These are phyloP conservation scores for Tilletia indica DNA, from an alignment of 1,284 basidiomycete species.

Conservation along the genomic window DNA sequence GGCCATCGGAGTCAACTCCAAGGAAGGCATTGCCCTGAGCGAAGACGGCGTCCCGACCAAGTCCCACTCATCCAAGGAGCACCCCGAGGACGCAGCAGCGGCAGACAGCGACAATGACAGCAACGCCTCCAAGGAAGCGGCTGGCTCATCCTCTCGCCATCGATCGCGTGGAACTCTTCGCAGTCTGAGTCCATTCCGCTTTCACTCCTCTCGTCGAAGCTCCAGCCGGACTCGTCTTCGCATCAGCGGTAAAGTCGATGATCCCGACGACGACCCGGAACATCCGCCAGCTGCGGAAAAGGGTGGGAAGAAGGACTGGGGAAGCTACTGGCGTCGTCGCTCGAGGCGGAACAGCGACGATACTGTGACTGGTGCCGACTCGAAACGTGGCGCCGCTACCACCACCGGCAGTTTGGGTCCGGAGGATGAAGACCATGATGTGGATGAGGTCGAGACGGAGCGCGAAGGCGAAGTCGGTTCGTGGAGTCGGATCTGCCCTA, in stretches of 20 bases:
- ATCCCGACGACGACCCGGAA: background rate
- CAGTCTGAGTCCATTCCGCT: constrained; percentile 12
- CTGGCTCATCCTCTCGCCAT: background rate
- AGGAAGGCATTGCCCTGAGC: background rate
- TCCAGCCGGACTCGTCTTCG: constrained; percentile 12
- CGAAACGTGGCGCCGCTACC: background rate
- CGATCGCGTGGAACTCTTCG: constrained; percentile 4
- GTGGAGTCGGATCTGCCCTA: constrained; percentile 8
- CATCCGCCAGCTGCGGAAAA: background rate
- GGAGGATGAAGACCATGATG: background rate
- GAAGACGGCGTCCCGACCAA: constrained; percentile 15
- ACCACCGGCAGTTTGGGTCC: background rate
- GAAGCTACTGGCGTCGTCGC: constrained; percentile 16
- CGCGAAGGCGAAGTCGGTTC: constrained; percentile 1
- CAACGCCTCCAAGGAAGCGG: background rate
- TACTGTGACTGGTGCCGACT: background rate
- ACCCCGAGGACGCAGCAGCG: background rate
- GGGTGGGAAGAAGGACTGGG: constrained; percentile 2
- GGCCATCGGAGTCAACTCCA: background rate
- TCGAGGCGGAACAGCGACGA: constrained; percentile 13
- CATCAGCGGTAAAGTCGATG: background rate
- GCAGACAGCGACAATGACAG: constrained; percentile 9
- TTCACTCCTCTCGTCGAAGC: constrained; percentile 8
- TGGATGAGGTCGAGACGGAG: background rate
- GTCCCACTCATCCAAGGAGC: background rate